Evolutionary conservation across 139 green algal genomes (phyloP), one percentile per base, ranked within the genome.

Genomic region (Diplosphaera chodatii): DNA sequence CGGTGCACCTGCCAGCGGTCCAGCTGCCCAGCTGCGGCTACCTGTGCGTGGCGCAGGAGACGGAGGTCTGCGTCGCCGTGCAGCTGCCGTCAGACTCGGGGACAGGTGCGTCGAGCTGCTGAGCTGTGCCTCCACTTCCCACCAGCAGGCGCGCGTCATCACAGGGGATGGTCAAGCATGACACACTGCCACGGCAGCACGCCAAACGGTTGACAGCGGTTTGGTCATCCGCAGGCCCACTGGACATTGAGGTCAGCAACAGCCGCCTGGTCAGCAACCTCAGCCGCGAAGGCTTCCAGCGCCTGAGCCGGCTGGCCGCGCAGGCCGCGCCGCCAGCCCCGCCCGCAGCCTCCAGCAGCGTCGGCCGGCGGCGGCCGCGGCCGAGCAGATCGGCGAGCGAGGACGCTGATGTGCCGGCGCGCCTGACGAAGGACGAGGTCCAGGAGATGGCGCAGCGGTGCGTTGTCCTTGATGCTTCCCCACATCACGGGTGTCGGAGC

Each of bases 1-100:
- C 72, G 10, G 28, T 41, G n/a, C 68, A 72, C 16, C n/a, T 76
- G 30, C 62, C 67, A 27, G 72, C 55, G 40, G 34, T 67, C 6
- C 16, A 70, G 64, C 69, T 84, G 71, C 64, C 71, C 64, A 67
- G 66, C 16, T 13, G 30, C 48, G 48, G 48, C 48, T 59, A 59
- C 48, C 48, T 27, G 16, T 59, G 48, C 18, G 48, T 59, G 16
- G 48, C 48, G 16, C 48, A 59, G 48, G 48, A 59, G 48, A 59
- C 48, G 3, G 10, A 59, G 48, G 3, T 59, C 16, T 5, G 48
- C 48, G 25, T 59, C 48, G 4, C 3, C 48, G 48, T 59, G 48
- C 25, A 3, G 13, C 3, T 18, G 8, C 48, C 48, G 3, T 5
- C 16, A 5, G 48, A 59, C 13, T 3, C 13, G 16, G 48, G 25